phyloP scores from a whole-genome alignment of 768 basidiomycete genomes.

The Cystobasidium tubakii region DNA sequence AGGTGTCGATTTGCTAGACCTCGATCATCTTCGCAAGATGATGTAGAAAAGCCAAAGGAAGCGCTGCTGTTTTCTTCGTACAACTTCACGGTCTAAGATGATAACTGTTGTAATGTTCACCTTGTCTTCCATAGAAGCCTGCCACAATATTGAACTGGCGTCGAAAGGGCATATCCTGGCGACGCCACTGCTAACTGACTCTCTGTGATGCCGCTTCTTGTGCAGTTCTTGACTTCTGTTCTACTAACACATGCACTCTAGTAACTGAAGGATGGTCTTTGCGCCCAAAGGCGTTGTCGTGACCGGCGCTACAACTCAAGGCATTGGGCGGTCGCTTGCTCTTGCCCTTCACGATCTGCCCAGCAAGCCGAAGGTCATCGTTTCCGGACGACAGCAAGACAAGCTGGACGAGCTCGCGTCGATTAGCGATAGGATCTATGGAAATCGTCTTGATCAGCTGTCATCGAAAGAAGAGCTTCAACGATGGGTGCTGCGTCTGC shows the following conservation, averaged over 20 bases:
- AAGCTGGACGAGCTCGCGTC: slow-evolving; percentile 6
- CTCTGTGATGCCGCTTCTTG: too few species aligned
- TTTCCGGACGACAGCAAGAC: slow-evolving; percentile 17
- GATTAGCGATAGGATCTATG: neutral
- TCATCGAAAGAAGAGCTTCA: neutral
- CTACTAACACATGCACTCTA: too few species aligned
- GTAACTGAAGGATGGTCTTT: slow-evolving; percentile 16
- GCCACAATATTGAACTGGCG: too few species aligned
- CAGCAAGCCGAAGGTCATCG: slow-evolving; percentile 15
- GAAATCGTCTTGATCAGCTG: slow-evolving; percentile 18
- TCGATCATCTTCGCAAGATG: neutral
- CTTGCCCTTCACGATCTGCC: neutral
- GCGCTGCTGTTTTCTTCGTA: neutral
- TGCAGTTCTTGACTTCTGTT: too few species aligned
- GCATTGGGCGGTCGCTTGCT: slow-evolving; percentile 11
- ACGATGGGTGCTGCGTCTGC: slow-evolving; percentile 2
- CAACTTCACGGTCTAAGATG: neutral
- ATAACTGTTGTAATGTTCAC: too few species aligned
- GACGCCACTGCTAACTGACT: too few species aligned
- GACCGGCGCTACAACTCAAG: slow-evolving; percentile 13
- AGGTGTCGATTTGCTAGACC: neutral
- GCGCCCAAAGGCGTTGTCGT: slow-evolving; percentile 17
- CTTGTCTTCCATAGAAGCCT: too few species aligned
- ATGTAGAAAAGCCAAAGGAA: neutral
- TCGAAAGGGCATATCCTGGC: too few species aligned